phyloP scores from a whole-genome alignment of 2,329 filamentous ascomycete species.

The Cercospora sesami region DNA sequence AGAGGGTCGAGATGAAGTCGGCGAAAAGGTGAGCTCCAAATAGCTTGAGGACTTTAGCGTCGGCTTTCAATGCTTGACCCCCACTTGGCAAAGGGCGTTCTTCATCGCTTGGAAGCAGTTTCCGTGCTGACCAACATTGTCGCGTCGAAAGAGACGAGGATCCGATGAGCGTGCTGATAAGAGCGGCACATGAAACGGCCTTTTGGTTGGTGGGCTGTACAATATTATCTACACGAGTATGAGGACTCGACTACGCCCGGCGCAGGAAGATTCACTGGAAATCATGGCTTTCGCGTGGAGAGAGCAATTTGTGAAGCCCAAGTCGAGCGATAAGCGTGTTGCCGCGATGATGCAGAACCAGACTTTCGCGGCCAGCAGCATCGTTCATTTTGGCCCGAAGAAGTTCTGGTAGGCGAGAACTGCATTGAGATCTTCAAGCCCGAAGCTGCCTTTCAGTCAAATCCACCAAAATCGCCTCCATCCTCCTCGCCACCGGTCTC shows the following conservation, averaged over 20 bases:
- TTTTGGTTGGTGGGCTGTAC: not conserved
- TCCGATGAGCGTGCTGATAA: not conserved
- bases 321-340: not conserved
- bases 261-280: not conserved
- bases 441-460: not conserved
- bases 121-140: not conserved
- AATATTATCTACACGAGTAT: not conserved
- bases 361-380: not conserved
- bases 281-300: not conserved
- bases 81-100: not conserved
- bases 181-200: not conserved
- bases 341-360: not conserved
- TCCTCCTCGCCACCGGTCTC: not conserved
- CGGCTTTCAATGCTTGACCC: not conserved
- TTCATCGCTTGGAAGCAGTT: not conserved
- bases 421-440: not conserved
- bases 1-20: not conserved
- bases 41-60: not conserved
- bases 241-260: not conserved
- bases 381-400: not conserved
- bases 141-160: not conserved
- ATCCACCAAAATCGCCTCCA: constrained; percentile 10
- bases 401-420: not conserved
- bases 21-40: not conserved
- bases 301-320: not conserved